Evolutionary conservation across 164 flowering plant species (phyloP), one percentile per base, ranked within the genome.

Genomic region (Cinnamomum micranthum): DNA sequence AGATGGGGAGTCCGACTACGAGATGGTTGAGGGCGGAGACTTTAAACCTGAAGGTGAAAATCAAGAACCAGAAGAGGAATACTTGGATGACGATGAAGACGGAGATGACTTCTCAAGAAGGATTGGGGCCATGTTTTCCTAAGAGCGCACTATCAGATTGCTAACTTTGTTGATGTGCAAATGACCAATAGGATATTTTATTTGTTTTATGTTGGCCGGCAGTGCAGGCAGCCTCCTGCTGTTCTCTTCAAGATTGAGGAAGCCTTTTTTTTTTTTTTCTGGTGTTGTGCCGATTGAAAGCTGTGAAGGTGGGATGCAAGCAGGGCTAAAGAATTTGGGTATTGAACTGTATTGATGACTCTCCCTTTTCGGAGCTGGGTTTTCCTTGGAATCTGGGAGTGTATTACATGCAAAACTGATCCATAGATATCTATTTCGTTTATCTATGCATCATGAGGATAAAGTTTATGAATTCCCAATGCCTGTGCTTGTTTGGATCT

Each of bases 101-200:
- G 95, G 86, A 7, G 94, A 91, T 80, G 97, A 91, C 77, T 91
- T 90, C 83, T 94, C 90, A 24, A 91, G 91, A 82, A 91, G 86
- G 81, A 84, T 92, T 73, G 94, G 94, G 24, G 92, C 85, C 27
- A 72, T 83, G 80, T 73, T 83, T 27, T 79, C 83, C 14, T 81
- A 73, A 79, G 64, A 47, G 50, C 4, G 50, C 4, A 63, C 19
- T 28, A 25, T 63, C 24, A 27, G 27, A 47, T 50, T 64, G 69
- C 58, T 64, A 2, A 59, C 2, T 5, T 20, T 22, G 23, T 31
- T 14, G 20, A 20, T 62, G 17, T 60, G 68, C 19, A 35, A 10
- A 24, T 22, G 41, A n/a, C n/a, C 47, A 27, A 25, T 13, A 41
- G 6, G 64, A 14, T 55, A 6, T 27, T 7, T 28, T 22, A 12